A percentile compares a stretch with the other conserved stretches of the same genome.
phyloP scores from a whole-genome alignment of 2,329 filamentous ascomycete species.

The Xylaria hypoxylon region DNA sequence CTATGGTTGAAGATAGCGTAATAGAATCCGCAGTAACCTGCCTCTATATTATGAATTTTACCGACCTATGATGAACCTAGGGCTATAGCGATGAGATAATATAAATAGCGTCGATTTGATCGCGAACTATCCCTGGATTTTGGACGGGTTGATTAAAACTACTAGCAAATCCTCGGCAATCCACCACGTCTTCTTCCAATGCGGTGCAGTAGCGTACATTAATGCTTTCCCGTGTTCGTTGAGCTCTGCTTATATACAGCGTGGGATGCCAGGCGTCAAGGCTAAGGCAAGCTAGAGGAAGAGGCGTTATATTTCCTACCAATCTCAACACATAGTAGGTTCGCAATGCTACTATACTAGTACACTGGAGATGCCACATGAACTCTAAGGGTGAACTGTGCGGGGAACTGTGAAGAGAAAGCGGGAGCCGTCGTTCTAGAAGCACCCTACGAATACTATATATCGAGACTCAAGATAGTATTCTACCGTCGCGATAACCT shows the following conservation, averaged over 20 bases:
- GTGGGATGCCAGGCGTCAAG: constrained; percentile 31
- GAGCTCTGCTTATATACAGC: constrained; percentile 27
- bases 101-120: constrained; percentile 13
- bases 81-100: not conserved
- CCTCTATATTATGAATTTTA: not conserved
- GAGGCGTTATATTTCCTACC: constrained; percentile 23
- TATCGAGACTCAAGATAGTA: constrained; percentile 6
- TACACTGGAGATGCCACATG: constrained; percentile 31
- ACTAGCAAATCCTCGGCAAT: constrained; percentile 16
- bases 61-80: not conserved
- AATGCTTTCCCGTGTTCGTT: constrained; percentile 16
- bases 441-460: constrained; percentile 21
- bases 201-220: constrained; percentile 10
- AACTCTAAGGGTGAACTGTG: constrained; percentile 21
- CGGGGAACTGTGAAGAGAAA: constrained; percentile 26
- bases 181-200: constrained; percentile 13
- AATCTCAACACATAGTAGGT: constrained; percentile 17
- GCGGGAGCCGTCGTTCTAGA: constrained; percentile 26
- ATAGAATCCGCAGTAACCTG: not conserved
- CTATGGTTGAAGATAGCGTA: not conserved
- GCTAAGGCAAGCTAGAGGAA: constrained; percentile 27
- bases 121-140: not conserved
- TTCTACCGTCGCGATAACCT: constrained; percentile 20
- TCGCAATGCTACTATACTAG: constrained; percentile 31
- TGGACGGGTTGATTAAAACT: not conserved